Conservation (phyloP, 257 asterid genomes). For the Ilex aquifolium region DNA sequence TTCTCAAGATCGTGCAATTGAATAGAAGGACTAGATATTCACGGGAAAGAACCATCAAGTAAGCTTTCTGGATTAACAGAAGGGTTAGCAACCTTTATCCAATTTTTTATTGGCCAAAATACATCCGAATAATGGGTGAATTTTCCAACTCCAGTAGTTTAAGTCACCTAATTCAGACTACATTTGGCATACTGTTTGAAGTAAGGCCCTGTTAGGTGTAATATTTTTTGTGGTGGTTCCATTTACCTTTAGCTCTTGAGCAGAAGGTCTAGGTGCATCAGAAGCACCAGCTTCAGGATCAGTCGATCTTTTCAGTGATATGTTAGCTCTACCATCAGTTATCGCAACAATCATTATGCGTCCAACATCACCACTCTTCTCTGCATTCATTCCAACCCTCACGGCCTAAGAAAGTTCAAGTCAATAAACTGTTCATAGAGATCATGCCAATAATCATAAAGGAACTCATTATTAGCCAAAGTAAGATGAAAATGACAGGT, state of each 20-base stretch:
- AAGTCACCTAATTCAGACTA: not conserved
- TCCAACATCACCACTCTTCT: constrained; percentile 97
- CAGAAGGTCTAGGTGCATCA: constrained; percentile 77
- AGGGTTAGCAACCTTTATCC: not conserved
- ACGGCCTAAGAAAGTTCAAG: constrained; percentile 57
- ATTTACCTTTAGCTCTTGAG: constrained; percentile 75
- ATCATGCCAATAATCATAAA: not conserved
- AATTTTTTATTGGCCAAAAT: not conserved
- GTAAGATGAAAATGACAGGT: too few relatives aligned
- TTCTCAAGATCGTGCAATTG: not conserved
- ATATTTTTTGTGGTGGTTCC: not conserved
- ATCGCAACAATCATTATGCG: constrained; percentile 93
- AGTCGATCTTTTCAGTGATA: constrained; percentile 83
- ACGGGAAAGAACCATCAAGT: not conserved
- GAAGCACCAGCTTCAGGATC: constrained; percentile 70
- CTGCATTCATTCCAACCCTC: constrained; percentile 94
- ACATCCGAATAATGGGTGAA: not conserved
- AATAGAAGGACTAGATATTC: too few relatives aligned
- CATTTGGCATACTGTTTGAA: too few relatives aligned
- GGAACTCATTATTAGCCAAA: not conserved
- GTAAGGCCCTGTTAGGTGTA: not conserved
- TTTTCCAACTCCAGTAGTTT: not conserved
- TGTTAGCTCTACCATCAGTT: constrained; percentile 97
- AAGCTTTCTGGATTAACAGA: not conserved
- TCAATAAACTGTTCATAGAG: not conserved